phyloP scores from a whole-genome alignment of 108 stramenopile genomes.

The Licmophora abbreviata region DNA sequence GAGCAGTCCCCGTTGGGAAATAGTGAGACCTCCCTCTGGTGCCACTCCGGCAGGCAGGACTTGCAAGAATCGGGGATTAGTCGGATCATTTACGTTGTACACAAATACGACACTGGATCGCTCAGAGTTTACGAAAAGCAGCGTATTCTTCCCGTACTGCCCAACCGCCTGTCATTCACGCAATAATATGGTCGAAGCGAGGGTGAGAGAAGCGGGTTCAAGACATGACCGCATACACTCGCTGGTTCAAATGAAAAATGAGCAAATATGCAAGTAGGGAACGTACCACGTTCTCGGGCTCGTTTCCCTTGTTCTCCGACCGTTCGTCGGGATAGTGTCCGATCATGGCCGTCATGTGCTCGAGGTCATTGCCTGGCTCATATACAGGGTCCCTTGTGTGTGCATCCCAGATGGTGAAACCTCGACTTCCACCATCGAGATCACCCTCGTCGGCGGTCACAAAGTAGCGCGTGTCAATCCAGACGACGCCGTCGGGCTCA shows the following conservation, averaged over 20 bases:
- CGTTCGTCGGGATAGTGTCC: slow-evolving; percentile 72
- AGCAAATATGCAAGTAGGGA: too few species aligned
- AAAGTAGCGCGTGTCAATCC: slow-evolving; percentile 45
- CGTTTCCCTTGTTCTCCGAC: slow-evolving; percentile 59
- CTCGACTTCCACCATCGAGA: slow-evolving; percentile 50
- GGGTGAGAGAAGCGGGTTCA: too few species aligned
- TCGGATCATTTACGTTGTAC: slow-evolving; percentile 17
- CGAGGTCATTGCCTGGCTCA: slow-evolving; percentile 27
- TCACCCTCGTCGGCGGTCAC: slow-evolving; percentile 75
- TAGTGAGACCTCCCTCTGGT: slow-evolving; percentile 39
- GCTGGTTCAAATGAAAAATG: too few species aligned
- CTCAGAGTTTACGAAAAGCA: slow-evolving; percentile 52
- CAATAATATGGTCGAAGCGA: too few species aligned
- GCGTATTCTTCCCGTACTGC: slow-evolving; percentile 15
- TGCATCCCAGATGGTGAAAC: slow-evolving; percentile 47
- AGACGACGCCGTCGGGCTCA: slow-evolving; percentile 65
- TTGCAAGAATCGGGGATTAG: slow-evolving; percentile 34
- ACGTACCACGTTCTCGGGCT: slow-evolving; percentile 55
- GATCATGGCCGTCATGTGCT: slow-evolving; percentile 25
- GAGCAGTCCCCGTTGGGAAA: slow-evolving; percentile 27
- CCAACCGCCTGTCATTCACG: slow-evolving; percentile 16
- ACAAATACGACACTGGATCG: slow-evolving; percentile 46
- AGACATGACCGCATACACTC: too few species aligned
- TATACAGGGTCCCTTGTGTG: slow-evolving; percentile 37
- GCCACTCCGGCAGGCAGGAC: slow-evolving; percentile 43